These are phyloP conservation scores for Eragrostis tef DNA, from an alignment of 202 grass and related monocot species.

Conservation along the genomic window DNA sequence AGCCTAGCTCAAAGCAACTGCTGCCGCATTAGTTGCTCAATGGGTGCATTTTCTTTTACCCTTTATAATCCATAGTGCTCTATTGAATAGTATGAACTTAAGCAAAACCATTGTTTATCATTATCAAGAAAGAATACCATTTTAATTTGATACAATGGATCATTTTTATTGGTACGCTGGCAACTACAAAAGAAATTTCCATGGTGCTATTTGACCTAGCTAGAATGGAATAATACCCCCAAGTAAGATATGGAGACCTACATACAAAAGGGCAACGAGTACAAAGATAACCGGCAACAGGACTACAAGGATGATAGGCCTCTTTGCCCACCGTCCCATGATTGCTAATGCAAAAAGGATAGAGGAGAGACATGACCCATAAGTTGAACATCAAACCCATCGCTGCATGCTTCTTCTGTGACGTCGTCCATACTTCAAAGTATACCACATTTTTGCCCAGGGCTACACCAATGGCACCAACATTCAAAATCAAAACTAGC, in stretches of 20 bases:
- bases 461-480: constrained; percentile 57
- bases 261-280: constrained; percentile 41
- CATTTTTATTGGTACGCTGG: constrained; percentile 24
- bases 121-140: constrained; percentile 12
- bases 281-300: constrained; percentile 45
- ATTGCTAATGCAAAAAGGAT: constrained; percentile 77
- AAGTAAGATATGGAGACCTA: constrained; percentile 29
- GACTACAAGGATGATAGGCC: constrained; percentile 52
- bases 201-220: constrained; percentile 37
- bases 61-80: too few species aligned
- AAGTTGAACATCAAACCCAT: constrained; percentile 72
- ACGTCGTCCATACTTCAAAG: constrained; percentile 45
- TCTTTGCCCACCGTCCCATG: constrained; percentile 70
- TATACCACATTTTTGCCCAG: constrained; percentile 60
- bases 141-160: constrained; percentile 42
- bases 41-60: too few species aligned
- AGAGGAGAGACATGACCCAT: constrained; percentile 80
- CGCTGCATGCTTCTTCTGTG: constrained; percentile 46
- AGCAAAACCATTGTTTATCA: not conserved
- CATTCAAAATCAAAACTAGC: constrained; percentile 53
- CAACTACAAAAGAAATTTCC: constrained; percentile 41
- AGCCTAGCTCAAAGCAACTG: too few species aligned
- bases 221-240: not conserved
- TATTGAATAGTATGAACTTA: not conserved
- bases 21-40: not conserved